These are phyloP conservation scores for Gynochthodes officinalis DNA, from an alignment of 257 asterid species.

Conservation along the genomic window DNA sequence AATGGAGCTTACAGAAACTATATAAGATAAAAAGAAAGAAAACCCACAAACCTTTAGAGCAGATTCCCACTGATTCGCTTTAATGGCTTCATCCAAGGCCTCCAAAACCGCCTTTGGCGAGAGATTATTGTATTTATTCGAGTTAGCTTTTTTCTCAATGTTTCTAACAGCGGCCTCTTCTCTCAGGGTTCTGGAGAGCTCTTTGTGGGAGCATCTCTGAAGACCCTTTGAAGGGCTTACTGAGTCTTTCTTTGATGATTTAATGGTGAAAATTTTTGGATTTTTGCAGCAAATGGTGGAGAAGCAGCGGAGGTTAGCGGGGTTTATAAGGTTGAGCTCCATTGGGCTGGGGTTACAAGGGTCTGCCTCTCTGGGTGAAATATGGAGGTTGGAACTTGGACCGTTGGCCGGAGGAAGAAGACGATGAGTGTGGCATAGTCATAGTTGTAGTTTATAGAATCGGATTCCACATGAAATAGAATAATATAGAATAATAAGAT, in stretches of 20 bases:
- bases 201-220: conserved; percentile 49
- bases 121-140: conserved; percentile 68
- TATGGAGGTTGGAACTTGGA: background rate
- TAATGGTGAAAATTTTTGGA: background rate
- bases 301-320: conserved; percentile 24
- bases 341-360: conserved; percentile 23
- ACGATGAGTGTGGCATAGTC: too few relatives aligned
- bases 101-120: conserved; percentile 83
- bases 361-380: background rate
- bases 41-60: conserved; percentile 70
- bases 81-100: conserved; percentile 69
- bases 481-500: too few relatives aligned
- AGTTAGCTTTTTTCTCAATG: conserved; percentile 66
- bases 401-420: too few relatives aligned
- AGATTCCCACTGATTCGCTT: conserved; percentile 64
- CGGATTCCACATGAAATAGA: too few relatives aligned
- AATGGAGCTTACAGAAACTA: background rate
- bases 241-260: conserved; percentile 31
- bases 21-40: background rate
- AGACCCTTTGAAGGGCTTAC: conserved; percentile 32
- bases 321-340: conserved; percentile 51
- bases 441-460: too few relatives aligned
- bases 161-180: conserved; percentile 70
- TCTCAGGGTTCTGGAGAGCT: conserved; percentile 63
- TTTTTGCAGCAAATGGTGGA: conserved; percentile 9